Conservation (phyloP, 2,329 filamentous ascomycete species). For the Colletotrichum noveboracense region DNA sequence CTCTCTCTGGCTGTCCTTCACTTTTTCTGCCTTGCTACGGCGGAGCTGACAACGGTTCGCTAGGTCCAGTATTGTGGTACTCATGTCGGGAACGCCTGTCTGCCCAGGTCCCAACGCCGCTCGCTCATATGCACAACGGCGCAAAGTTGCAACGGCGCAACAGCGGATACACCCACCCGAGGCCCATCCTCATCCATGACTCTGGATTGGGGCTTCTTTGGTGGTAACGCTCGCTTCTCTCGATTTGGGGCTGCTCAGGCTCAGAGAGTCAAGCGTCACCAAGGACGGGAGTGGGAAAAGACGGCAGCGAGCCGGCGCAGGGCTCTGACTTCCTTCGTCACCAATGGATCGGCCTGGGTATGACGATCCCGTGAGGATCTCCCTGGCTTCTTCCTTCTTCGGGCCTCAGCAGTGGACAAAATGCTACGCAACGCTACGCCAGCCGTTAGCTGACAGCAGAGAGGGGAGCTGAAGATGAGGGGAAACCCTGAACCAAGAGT, state of each 20-base stretch:
- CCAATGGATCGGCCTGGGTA: constrained; percentile 11
- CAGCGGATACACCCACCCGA: not conserved
- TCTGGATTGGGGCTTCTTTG: not conserved
- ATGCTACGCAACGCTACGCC: not conserved
- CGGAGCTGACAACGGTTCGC: not conserved
- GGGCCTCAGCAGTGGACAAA: constrained; percentile 3
- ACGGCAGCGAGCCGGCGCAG: not conserved
- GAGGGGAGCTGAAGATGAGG: constrained; percentile 12
- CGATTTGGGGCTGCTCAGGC: not conserved
- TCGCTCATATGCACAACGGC: not conserved
- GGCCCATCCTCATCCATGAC: not conserved
- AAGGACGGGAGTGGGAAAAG: not conserved
- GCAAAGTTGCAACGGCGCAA: not conserved
- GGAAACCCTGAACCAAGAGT: constrained; percentile 12
- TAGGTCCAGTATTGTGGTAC: not conserved
- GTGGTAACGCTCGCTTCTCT: not conserved
- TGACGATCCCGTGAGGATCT: constrained; percentile 19
- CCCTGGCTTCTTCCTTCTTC: constrained; percentile 6
- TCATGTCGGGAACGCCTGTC: not conserved
- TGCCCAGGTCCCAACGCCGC: not conserved
- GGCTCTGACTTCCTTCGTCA: not conserved
- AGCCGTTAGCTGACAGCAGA: not conserved
- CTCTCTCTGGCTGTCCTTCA: not conserved
- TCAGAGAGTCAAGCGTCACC: not conserved
- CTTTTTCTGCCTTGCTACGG: not conserved